Evolutionary conservation across 2,329 filamentous ascomycete genomes (phyloP).

Genomic region (Kalaharituber pfeilii): DNA sequence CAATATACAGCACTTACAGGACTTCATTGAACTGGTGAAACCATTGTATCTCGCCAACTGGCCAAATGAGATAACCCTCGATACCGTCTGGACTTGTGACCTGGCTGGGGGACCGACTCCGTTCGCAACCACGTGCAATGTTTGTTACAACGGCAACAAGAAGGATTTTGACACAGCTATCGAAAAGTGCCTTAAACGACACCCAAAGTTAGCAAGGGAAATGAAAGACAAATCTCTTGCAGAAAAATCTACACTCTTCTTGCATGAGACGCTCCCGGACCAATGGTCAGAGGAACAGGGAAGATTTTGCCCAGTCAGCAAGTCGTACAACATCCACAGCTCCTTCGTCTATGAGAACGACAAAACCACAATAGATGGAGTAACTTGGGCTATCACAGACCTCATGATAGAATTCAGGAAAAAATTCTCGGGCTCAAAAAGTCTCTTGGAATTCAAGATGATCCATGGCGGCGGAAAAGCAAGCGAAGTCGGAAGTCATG

Average conservation of each 20-base stretch:
- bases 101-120: background rate
- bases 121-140: conserved; percentile 11
- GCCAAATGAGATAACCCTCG: conserved; percentile 24
- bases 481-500: background rate
- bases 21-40: conserved; percentile 19
- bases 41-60: conserved; percentile 22
- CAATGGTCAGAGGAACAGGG: conserved; percentile 24
- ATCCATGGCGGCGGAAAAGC: conserved; percentile 24
- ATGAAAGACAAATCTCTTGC: conserved; percentile 19
- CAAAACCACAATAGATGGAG: conserved; percentile 6
- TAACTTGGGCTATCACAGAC: conserved; percentile 12
- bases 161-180: conserved; percentile 12
- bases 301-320: conserved; percentile 20
- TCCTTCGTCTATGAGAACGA: conserved; percentile 20
- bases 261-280: conserved; percentile 23
- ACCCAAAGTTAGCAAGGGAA: background rate
- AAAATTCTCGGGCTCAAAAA: conserved; percentile 14
- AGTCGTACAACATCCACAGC: conserved; percentile 22
- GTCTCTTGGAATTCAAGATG: conserved; percentile 18
- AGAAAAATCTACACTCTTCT: conserved; percentile 18
- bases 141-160: conserved; percentile 17
- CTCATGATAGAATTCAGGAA: conserved; percentile 11
- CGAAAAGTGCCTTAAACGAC: conserved; percentile 8
- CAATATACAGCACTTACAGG: background rate
- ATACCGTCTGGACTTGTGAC: conserved; percentile 20